phyloP scores from a whole-genome alignment of 2,329 filamentous ascomycete species.

The Trichoderma brevicompactum region DNA sequence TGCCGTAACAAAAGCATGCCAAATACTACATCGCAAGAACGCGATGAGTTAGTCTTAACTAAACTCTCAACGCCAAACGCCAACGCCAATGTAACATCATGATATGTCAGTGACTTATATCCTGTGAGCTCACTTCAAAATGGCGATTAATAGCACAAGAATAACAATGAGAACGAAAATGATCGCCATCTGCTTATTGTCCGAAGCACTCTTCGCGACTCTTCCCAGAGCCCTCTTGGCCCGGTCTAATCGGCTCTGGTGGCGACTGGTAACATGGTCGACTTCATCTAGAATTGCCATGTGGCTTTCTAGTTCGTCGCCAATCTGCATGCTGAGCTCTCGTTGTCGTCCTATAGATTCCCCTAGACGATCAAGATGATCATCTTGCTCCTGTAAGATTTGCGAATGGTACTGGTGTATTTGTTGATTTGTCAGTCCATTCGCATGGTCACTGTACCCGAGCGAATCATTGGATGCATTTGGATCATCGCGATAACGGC shows the following conservation, averaged over 20 bases:
- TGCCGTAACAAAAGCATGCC: neutral
- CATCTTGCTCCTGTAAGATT: conserved; percentile 87
- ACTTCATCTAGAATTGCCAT: conserved; percentile 88
- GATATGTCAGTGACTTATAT: neutral
- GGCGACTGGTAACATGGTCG: conserved; percentile 79
- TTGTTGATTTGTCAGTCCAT: conserved; percentile 74
- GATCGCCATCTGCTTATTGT: conserved; percentile 84
- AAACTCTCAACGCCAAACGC: conserved; percentile 10
- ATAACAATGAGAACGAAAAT: conserved; percentile 84
- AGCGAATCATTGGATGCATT: conserved; percentile 48
- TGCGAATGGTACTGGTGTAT: conserved; percentile 83
- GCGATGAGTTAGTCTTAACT: neutral
- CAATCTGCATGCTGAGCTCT: conserved; percentile 93
- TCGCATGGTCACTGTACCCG: conserved; percentile 63
- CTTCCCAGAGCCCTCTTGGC: conserved; percentile 73
- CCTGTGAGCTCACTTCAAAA: conserved; percentile 65
- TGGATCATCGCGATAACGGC: conserved; percentile 73
- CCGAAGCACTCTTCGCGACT: conserved; percentile 74
- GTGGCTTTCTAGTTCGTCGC: conserved; percentile 91
- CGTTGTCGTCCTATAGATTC: conserved; percentile 85
- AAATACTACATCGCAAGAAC: neutral
- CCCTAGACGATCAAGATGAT: conserved; percentile 87
- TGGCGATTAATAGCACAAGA: conserved; percentile 78
- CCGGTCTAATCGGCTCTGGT: conserved; percentile 74
- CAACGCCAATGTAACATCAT: conserved; percentile 16